These are phyloP conservation scores for Trapa incisa DNA, from an alignment of 345 rosid genomes.

Conservation along the genomic window DNA sequence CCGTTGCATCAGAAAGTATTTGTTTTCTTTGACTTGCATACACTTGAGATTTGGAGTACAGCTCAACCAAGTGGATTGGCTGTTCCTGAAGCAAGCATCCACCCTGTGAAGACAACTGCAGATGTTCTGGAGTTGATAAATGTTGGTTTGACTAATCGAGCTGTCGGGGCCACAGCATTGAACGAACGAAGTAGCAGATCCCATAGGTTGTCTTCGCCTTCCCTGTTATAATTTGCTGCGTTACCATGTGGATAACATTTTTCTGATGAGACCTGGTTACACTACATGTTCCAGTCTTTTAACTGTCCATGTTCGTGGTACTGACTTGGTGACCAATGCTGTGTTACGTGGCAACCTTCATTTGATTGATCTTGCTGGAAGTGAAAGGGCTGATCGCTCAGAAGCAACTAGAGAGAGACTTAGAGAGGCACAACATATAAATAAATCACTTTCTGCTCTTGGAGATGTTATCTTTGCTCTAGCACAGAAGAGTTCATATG, in stretches of 20 bases:
- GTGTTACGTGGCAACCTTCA: conserved; percentile 75
- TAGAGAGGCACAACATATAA: conserved; percentile 92
- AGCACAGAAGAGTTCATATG: conserved; percentile 75
- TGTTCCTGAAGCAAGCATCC: conserved; percentile 97
- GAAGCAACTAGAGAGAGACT: conserved; percentile 95
- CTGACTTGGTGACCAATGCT: conserved; percentile 52
- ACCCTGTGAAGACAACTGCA: conserved; percentile 58
- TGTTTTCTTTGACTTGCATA: conserved; percentile 66
- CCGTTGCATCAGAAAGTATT: background rate
- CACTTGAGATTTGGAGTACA: conserved; percentile 95
- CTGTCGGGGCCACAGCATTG: conserved; percentile 81
- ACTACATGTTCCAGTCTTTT: conserved; percentile 52
- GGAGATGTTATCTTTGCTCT: conserved; percentile 93
- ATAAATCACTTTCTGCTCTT: conserved; percentile 86
- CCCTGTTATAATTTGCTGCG: background rate
- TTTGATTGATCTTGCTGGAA: conserved; percentile 95
- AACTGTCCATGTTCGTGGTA: conserved; percentile 83
- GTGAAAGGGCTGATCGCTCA: conserved; percentile 94
- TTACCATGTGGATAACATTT: background rate
- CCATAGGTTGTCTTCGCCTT: conserved; percentile 50
- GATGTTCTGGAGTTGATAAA: conserved; percentile 86
- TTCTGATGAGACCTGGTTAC: background rate
- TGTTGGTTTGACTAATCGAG: conserved; percentile 72
- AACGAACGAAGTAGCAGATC: conserved; percentile 99
- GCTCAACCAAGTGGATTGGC: conserved; percentile 94